Conservation (phyloP, 2,329 filamentous ascomycete genomes). For the Xenoacremonium recifei region DNA sequence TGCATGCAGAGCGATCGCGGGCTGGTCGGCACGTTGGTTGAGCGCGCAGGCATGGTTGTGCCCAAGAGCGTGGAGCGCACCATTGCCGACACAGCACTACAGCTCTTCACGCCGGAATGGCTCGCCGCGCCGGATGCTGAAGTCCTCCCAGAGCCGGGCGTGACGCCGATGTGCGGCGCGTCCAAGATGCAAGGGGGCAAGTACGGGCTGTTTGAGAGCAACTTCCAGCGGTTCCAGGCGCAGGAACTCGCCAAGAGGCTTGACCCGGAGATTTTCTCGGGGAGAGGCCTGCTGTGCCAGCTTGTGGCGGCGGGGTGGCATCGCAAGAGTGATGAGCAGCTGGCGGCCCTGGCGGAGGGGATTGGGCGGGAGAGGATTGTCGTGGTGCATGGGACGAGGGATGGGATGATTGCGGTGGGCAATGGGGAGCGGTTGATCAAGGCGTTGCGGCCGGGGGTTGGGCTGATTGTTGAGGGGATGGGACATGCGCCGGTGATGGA, state of each 20-base stretch:
- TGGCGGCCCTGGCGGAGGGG: conserved; percentile 56
- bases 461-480: conserved; percentile 64
- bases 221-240: conserved; percentile 80
- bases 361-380: conserved; percentile 74
- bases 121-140: conserved; percentile 60
- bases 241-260: conserved; percentile 72
- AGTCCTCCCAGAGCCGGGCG: conserved; percentile 43
- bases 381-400: conserved; percentile 72
- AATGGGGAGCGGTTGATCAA: conserved; percentile 69
- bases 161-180: conserved; percentile 40
- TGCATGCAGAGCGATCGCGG: conserved; percentile 58
- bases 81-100: conserved; percentile 61
- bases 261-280: conserved; percentile 59
- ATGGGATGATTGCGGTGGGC: conserved; percentile 73
- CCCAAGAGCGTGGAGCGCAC: conserved; percentile 70
- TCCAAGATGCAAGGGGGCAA: conserved; percentile 21
- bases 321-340: conserved; percentile 61
- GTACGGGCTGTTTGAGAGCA: conserved; percentile 64
- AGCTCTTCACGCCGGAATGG: conserved; percentile 66
- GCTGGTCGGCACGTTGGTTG: conserved; percentile 64
- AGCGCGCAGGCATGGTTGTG: conserved; percentile 56
- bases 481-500: conserved; percentile 78
- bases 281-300: conserved; percentile 71
- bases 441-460: conserved; percentile 60
- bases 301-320: conserved; percentile 79